Percentiles rank a stretch among this genome's conserved stretches.
Evolutionary conservation across 2,329 filamentous ascomycete genomes (phyloP).

Genomic region (Colletotrichum kahawae): DNA sequence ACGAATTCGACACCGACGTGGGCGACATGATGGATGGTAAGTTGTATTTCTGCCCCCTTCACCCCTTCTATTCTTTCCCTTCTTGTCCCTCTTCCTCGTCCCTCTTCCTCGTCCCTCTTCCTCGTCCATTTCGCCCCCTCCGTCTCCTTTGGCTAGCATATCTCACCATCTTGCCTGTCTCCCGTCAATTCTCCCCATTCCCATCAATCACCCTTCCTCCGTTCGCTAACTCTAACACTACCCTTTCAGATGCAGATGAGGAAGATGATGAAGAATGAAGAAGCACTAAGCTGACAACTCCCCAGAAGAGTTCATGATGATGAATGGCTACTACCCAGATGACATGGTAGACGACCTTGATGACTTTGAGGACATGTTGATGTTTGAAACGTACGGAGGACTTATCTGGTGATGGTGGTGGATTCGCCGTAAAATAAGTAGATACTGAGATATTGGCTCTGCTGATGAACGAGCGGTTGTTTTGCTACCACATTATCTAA

Average conservation of each 20-base stretch:
- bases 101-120: no score
- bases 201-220: not conserved
- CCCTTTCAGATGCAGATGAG: not conserved
- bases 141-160: not conserved
- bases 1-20: not conserved
- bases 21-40: constrained; percentile 8
- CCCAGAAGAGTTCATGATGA: constrained; percentile 1
- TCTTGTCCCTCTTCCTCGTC: no score
- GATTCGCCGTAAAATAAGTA: not conserved
- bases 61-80: not conserved
- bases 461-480: not conserved
- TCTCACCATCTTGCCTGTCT: not conserved
- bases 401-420: not conserved
- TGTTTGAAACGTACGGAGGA: not conserved
- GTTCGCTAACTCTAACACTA: not conserved
- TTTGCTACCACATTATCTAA: not conserved
- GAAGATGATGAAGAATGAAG: not conserved
- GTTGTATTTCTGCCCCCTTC: not conserved
- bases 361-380: not conserved
- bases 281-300: not conserved
- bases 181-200: not conserved
- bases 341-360: not conserved
- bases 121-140: not conserved
- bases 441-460: not conserved
- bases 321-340: not conserved